phyloP scores from a whole-genome alignment of 257 asterid species.

The Primulina eburnea region DNA sequence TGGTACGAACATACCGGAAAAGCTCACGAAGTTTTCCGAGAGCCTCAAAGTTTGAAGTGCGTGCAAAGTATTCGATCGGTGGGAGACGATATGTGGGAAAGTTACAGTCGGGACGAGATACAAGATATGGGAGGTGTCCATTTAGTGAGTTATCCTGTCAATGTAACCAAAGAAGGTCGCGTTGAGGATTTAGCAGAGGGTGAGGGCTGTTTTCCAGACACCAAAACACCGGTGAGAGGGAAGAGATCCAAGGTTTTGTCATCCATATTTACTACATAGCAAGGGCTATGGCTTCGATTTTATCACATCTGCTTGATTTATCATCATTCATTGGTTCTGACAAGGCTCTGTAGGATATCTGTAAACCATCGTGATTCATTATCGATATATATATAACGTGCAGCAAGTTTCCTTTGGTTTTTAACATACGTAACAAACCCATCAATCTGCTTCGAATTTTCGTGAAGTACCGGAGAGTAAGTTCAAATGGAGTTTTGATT shows the following conservation, averaged over 20 bases:
- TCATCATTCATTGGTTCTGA: background rate
- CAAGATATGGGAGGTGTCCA: conserved; percentile 75
- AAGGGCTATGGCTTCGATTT: background rate
- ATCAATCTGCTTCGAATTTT: background rate
- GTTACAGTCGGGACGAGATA: conserved; percentile 57
- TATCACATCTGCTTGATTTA: background rate
- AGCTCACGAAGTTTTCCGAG: conserved; percentile 42
- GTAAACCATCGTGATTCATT: background rate
- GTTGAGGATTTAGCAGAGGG: conserved; percentile 52
- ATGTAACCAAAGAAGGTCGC: conserved; percentile 45
- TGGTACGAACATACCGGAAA: conserved; percentile 84
- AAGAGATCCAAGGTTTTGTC: conserved; percentile 61
- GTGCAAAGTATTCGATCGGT: conserved; percentile 42
- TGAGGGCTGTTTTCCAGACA: conserved; percentile 61
- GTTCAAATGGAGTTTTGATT: background rate
- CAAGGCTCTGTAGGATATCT: background rate
- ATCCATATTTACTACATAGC: conserved; percentile 64
- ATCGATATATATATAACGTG: background rate
- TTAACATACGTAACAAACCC: too few relatives aligned
- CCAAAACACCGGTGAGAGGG: conserved; percentile 59
- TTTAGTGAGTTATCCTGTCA: conserved; percentile 64
- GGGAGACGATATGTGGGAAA: conserved; percentile 76
- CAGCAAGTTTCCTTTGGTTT: background rate
- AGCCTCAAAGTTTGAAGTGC: conserved; percentile 66
- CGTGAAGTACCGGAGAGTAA: background rate